Evolutionary conservation across 208 protist genomes (phyloP), one percentile per base, ranked within the genome.

Genomic region (Crithidia acanthocephali): DNA sequence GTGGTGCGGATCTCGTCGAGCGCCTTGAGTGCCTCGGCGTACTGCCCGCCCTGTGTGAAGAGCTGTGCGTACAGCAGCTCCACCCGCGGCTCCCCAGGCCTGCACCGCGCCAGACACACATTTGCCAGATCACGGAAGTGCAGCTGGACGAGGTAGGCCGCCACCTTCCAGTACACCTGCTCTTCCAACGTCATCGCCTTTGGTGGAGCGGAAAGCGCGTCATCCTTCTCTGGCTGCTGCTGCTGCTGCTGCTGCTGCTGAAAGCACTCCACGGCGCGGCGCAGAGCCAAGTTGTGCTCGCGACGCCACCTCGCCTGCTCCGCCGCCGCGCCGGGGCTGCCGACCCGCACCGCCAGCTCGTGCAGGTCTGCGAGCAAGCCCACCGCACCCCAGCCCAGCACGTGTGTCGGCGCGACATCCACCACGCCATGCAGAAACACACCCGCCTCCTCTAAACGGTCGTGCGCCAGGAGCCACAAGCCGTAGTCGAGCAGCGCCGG

Each of bases 391-490:
- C 94, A 96, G 15, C 81, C 76, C 20, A 95, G 83, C n/a, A 60
- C 55, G 42, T 80, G 59, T 32, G 71, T 32, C 42, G 84, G 81
- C 20, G 70, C 65, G 7, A 81, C 57, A 59, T 96, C 92, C 11
- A 91, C 90, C 20, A 84, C 74, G 22, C 84, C 78, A 60, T 97
- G 94, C 48, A 98, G 58, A 66, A 91, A 98, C 25, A 98, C 91
- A 9, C 86, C 90, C 8, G 94, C 90, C 76, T 98, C 94, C 27
- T 84, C 80, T 33, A 91, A 75, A 11, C 91, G 86, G 61, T 90
- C 72, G 66, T 86, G 86, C n/a, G 81, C 68, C 63, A 95, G 79
- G 28, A 98, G 84, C 63, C 90, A 87, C 64, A 92, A 56, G 35
- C 91, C 89, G 74, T 97, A 97, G 57, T 84, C 83, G 40, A 93